phyloP scores from a whole-genome alignment of 2,329 filamentous ascomycete species.

The Stagonosporopsis rhizophila region DNA sequence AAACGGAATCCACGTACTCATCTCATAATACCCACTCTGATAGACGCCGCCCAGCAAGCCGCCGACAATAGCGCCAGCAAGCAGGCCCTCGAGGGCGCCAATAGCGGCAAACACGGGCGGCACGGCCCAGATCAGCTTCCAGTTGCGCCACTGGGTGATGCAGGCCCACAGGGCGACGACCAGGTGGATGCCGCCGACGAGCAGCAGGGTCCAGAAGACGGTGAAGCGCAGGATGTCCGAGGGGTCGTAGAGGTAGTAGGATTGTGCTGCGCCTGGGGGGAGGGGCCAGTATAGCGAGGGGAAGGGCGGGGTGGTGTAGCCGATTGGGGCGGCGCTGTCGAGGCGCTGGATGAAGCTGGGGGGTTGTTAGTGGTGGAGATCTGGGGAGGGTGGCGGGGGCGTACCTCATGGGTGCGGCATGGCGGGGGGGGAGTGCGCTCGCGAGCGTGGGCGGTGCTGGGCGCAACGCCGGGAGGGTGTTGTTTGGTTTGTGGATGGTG shows the following conservation, averaged over 20 bases:
- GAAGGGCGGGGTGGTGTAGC: slow-evolving; percentile 75
- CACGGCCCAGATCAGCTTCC: slow-evolving; percentile 70
- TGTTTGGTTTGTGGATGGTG: neutral
- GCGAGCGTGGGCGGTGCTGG: neutral
- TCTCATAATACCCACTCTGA: slow-evolving; percentile 79
- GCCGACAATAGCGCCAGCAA: slow-evolving; percentile 83
- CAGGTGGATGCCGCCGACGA: slow-evolving; percentile 78
- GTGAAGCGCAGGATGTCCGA: slow-evolving; percentile 88
- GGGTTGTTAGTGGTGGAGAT: neutral
- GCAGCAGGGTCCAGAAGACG: slow-evolving; percentile 82
- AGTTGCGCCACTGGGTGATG: slow-evolving; percentile 68
- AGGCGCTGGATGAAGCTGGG: slow-evolving; percentile 55
- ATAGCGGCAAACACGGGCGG: slow-evolving; percentile 74
- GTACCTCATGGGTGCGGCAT: slow-evolving; percentile 46
- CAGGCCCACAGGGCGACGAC: slow-evolving; percentile 75
- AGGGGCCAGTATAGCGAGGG: slow-evolving; percentile 83
- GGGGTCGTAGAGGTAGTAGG: slow-evolving; percentile 74
- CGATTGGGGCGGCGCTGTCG: slow-evolving; percentile 57
- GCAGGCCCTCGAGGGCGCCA: slow-evolving; percentile 76
- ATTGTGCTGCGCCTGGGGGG: slow-evolving; percentile 62
- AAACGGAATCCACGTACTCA: slow-evolving; percentile 95
- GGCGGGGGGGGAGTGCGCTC: slow-evolving; percentile 16
- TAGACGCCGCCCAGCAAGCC: slow-evolving; percentile 87
- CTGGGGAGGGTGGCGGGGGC: neutral
- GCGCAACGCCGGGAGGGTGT: neutral